Conservation (phyloP, 2,329 filamentous ascomycete genomes). For the Fusarium bactridioides region DNA sequence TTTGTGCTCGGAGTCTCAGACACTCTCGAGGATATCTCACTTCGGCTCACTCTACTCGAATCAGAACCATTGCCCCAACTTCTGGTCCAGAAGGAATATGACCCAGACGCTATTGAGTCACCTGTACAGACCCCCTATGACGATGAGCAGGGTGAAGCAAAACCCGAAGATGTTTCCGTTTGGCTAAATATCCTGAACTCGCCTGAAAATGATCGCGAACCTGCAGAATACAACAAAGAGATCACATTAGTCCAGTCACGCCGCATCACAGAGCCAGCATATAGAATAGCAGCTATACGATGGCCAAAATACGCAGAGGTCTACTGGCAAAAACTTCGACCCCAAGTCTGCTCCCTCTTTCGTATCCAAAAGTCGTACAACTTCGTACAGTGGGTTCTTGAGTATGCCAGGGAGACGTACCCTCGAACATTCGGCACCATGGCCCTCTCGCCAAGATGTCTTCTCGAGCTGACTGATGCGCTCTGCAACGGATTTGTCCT, state of each 20-base stretch:
- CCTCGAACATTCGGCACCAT: slow-evolving; percentile 37
- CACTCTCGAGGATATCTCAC: slow-evolving; percentile 30
- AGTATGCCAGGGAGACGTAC: slow-evolving; percentile 44
- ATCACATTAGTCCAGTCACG: slow-evolving; percentile 31
- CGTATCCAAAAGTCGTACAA: slow-evolving; percentile 35
- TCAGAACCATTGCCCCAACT: slow-evolving; percentile 29
- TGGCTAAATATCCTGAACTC: slow-evolving; percentile 37
- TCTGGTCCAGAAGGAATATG: slow-evolving; percentile 1
- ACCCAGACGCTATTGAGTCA: not conserved
- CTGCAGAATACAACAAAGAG: slow-evolving; percentile 41
- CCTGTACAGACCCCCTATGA: not conserved
- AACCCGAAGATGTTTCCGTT: slow-evolving; percentile 22
- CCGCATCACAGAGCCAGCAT: slow-evolving; percentile 36
- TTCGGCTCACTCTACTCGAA: slow-evolving; percentile 32
- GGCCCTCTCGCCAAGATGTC: slow-evolving; percentile 31
- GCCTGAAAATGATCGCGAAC: slow-evolving; percentile 37
- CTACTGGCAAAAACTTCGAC: slow-evolving; percentile 42
- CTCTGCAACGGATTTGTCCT: slow-evolving; percentile 41
- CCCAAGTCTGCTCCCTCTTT: slow-evolving; percentile 44
- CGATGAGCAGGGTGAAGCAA: slow-evolving; percentile 16
- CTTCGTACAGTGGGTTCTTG: slow-evolving; percentile 49
- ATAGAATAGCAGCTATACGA: slow-evolving; percentile 37
- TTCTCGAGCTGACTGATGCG: slow-evolving; percentile 43
- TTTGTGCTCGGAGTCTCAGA: slow-evolving; percentile 41
- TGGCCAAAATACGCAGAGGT: slow-evolving; percentile 42